Percentiles rank a stretch among this genome's conserved stretches.
These are phyloP conservation scores for Mycena amicta DNA, from an alignment of 768 basidiomycete species.

Conservation along the genomic window DNA sequence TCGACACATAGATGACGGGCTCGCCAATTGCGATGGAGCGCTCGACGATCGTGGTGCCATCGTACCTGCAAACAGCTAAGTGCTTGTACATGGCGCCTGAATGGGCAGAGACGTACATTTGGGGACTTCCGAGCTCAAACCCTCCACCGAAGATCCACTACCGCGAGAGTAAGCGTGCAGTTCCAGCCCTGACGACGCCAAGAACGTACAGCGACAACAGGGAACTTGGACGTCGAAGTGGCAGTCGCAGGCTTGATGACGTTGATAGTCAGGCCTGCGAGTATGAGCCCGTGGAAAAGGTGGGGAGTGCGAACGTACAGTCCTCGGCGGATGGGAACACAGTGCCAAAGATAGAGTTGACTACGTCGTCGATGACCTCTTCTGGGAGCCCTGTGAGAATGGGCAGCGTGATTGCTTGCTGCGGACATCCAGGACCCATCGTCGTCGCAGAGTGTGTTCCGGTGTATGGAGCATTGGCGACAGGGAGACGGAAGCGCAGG, in stretches of 20 bases:
- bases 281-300: neutral
- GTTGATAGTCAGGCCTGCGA: conserved; percentile 53
- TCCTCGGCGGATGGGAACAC: conserved; percentile 44
- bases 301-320: conserved; percentile 35
- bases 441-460: conserved; percentile 39
- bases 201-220: conserved; percentile 57
- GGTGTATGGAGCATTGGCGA: conserved; percentile 36
- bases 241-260: conserved; percentile 48
- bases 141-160: conserved; percentile 60
- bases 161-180: neutral
- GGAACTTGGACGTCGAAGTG: conserved; percentile 45
- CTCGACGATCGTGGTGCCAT: conserved; percentile 45
- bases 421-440: conserved; percentile 50
- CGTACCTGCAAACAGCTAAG: conserved; percentile 33
- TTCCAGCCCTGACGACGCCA: no score
- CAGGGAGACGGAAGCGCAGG: conserved; percentile 45
- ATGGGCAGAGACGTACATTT: conserved; percentile 28
- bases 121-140: conserved; percentile 44
- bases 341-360: conserved; percentile 31
- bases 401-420: conserved; percentile 42
- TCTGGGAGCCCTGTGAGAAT: conserved; percentile 36
- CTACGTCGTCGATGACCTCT: conserved; percentile 36
- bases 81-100: neutral
- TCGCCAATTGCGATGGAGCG: conserved; percentile 44
- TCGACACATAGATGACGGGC: conserved; percentile 55